Evolutionary conservation across 2,329 filamentous ascomycete genomes (phyloP), one percentile per base, ranked within the genome.

Genomic region (Diaporthe nobilis): DNA sequence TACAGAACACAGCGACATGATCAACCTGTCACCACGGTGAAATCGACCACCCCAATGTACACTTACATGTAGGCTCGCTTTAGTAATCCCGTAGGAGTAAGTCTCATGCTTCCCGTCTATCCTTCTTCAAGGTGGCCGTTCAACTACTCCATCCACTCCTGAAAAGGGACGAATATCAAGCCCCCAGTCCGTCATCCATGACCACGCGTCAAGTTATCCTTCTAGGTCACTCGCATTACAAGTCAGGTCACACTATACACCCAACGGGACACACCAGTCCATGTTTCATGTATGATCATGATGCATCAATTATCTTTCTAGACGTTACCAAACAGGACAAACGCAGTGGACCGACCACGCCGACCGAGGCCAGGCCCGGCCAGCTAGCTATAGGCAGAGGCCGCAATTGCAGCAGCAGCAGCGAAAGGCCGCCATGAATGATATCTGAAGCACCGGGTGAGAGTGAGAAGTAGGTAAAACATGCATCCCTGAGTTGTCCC

Each of bases 301-400:
- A 75, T 72, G 67, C 58, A 67, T 76, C 71, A 72, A 65, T 77
- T 74, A 72, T 61, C 67, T 73, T 71, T 75, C 47, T 39, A 53
- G 51, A 47, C 57, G 44, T 44, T 25, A 57, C 6, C 39, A 17
- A 22, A 31, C n/a, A 39, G 13, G 9, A 39, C 22, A 51, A 39
- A 49, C 17, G 8, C 7, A 37, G 31, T 20, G 20, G 44, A 13
- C 42, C 49, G 53, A 34, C 57, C 44, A 15, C 37, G 34, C 13
- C 58, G 51, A 65, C 58, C 70, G 31, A 51, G 44, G 25, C 44
- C 63, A 25, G 28, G 12, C 28, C 55, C 28, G 22, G 44, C 4
- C 44, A 68, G 22, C 28, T 37, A 63, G 9, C 17, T 44, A 31
- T 63, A 22, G 10, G 60, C 28, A 44, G 60, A 47, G 39, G 42